Conservation (phyloP, 441 rosid genomes). For the Populus hybrid region DNA sequence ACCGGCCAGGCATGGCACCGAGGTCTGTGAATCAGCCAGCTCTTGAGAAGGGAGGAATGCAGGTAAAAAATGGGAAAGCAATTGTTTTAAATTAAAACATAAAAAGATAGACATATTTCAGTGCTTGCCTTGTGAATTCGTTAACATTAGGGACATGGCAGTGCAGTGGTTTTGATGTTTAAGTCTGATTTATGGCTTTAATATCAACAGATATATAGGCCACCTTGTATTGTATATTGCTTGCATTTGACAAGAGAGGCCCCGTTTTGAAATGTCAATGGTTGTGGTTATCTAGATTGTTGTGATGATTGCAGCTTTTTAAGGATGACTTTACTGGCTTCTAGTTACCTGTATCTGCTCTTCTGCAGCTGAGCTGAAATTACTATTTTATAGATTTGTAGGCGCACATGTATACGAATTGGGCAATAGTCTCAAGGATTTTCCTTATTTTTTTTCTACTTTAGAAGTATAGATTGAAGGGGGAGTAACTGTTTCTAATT, state of each 20-base stretch:
- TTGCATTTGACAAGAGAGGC: background rate
- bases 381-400: background rate
- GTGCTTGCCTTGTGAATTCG: background rate
- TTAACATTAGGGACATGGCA: background rate
- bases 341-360: background rate
- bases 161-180: background rate
- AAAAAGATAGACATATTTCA: background rate
- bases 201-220: background rate
- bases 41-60: conserved; percentile 83
- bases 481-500: background rate
- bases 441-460: too few species aligned
- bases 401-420: background rate
- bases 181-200: background rate
- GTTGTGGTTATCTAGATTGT: background rate
- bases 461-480: background rate
- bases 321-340: background rate
- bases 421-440: background rate
- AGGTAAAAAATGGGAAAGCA: conserved; percentile 36
- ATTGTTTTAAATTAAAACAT: too few species aligned
- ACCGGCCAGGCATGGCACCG: conserved; percentile 62
- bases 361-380: background rate
- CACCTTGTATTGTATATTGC: background rate
- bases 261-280: background rate
- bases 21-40: conserved; percentile 64
- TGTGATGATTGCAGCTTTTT: background rate